These are phyloP conservation scores for Lophiostoma macrostomum DNA, from an alignment of 495 filamentous ascomycete genomes.

Conservation along the genomic window DNA sequence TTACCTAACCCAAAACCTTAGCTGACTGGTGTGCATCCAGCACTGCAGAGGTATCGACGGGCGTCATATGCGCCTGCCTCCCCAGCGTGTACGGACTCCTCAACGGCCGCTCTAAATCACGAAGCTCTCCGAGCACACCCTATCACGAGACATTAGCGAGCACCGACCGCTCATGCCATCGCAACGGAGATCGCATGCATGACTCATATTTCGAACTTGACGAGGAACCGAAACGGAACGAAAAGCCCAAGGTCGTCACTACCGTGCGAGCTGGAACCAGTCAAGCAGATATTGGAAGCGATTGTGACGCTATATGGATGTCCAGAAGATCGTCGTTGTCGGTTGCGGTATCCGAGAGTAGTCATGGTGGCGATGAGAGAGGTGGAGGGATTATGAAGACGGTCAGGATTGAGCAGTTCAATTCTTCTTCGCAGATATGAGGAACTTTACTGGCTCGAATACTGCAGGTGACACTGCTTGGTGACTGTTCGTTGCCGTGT, in stretches of 20 bases:
- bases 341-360: not conserved
- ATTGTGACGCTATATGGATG: not conserved
- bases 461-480: too few species aligned
- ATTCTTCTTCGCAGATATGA: too few species aligned
- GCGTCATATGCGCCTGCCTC: conserved; percentile 21
- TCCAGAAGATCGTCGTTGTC: not conserved
- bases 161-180: not conserved
- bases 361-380: not conserved
- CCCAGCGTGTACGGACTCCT: conserved; percentile 12
- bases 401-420: conserved; percentile 16
- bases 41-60: conserved; percentile 21
- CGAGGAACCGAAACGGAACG: not conserved
- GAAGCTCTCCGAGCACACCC: not conserved
- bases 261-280: not conserved
- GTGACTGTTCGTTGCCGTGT: too few species aligned
- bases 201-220: conserved; percentile 5
- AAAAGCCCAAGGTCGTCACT: not conserved
- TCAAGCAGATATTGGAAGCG: not conserved
- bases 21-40: not conserved
- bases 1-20: not conserved
- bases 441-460: too few species aligned
- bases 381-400: conserved; percentile 2
- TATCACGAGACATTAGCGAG: not conserved
- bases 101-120: not conserved
- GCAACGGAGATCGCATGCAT: not conserved